These are phyloP conservation scores for Oryza longistaminata DNA, from an alignment of 176 grass and related monocot species.

Conservation along the genomic window DNA sequence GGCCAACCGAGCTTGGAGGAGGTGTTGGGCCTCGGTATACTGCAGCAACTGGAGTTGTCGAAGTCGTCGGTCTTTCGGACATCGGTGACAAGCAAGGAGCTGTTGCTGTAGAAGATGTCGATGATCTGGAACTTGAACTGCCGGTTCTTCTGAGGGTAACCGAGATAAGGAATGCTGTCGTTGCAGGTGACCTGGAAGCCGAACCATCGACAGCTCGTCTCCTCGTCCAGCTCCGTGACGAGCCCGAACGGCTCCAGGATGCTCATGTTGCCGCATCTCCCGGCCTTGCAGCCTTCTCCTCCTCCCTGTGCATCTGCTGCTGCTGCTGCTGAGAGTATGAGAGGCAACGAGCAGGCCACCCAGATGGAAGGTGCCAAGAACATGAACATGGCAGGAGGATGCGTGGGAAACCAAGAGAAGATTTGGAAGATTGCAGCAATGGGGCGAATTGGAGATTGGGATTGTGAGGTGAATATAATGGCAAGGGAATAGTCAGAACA, in stretches of 20 bases:
- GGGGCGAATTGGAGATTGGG: no score
- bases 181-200: constrained; percentile 33
- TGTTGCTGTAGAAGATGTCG: constrained; percentile 31
- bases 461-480: neutral
- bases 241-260: constrained; percentile 24
- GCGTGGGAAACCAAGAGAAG: neutral
- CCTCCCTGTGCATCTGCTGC: neutral
- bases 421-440: neutral
- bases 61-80: constrained; percentile 19
- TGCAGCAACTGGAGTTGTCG: neutral
- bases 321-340: neutral
- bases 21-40: neutral
- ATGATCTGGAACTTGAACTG: neutral
- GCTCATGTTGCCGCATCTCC: constrained; percentile 20
- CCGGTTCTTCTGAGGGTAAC: neutral
- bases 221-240: neutral
- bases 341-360: neutral
- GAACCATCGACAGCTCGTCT: neutral
- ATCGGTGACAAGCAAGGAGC: constrained; percentile 10
- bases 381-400: neutral
- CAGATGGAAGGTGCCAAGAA: neutral
- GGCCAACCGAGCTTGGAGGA: constrained; percentile 9
- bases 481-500: neutral
- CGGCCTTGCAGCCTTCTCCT: neutral
- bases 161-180: neutral